Base-by-base conservation (phyloP, 2,329 filamentous ascomycete genomes). In the Sporothrix variecibatus region DNA sequence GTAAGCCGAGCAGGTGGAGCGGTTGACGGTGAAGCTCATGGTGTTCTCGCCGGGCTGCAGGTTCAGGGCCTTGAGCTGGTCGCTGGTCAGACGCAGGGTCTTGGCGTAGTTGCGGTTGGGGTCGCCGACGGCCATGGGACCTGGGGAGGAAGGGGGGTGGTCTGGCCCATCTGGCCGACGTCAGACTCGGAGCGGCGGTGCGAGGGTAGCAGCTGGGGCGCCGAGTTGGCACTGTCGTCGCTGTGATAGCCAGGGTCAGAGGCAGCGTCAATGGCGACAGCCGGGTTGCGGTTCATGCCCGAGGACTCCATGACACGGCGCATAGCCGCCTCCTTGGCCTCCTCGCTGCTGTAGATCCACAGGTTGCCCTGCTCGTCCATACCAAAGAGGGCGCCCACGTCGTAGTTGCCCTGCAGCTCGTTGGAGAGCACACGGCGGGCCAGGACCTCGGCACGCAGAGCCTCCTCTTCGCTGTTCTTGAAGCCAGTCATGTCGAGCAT, bases 271-370 rank as follows among this genome's bases (percentile, higher is more conserved):
- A 90, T 89, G 23, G 89, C 88, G 26, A 89, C 84, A 51, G 90
- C 85, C 11, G 84, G 82, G 23, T 84, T 83, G 67, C 88, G 80
- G 20, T 84, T 83, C 69, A 89, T 80, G 11, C 86, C 84, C 8
- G 86, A 84, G 9, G 85, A 83, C 73, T 88, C 87, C 75, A 88
- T 86, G 1, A 87, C 88, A 78, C 85, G 88, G 81, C 92, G 91
- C 84, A 92, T 92, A 43, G 95, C 95, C 7, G 93, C 92, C 79
- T 96, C 92, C 80, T 98, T 98, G 31, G 96, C 94, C 80, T 97
- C 95, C 82, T 98, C 95, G 79, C 95, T 98, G 83, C 94, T 96
- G 84, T 99, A 99, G 77, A 99, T 98, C 95, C 96, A 98, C n/a
- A 99, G 87, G 79, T 99, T 99, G 7, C 96, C 96, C 75, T 96